Conservation (phyloP, 2,329 filamentous ascomycete genomes). For the Dothidotthia symphoricarpi region DNA sequence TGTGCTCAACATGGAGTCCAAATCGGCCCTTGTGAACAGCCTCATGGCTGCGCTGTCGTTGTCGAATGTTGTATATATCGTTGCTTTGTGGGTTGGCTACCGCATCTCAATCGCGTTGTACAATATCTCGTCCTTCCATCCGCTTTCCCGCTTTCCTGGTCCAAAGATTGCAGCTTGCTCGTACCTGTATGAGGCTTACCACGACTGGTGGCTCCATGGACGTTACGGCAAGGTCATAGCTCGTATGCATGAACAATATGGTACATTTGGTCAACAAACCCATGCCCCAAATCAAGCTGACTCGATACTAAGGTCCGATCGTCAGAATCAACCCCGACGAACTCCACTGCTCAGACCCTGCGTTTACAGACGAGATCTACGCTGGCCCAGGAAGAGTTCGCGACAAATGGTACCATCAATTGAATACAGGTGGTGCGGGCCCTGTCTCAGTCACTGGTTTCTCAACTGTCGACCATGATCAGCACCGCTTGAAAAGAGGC, state of each 20-base stretch:
- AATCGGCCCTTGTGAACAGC: conserved; percentile 12
- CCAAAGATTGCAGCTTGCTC: conserved; percentile 31
- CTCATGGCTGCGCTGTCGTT: conserved; percentile 13
- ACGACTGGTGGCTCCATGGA: conserved; percentile 28
- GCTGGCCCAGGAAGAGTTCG: conserved; percentile 21
- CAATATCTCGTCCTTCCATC: conserved; percentile 27
- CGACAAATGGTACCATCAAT: conserved; percentile 25
- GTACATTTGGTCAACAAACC: neutral
- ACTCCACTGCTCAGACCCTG: conserved; percentile 32
- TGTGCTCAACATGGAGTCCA: conserved; percentile 15
- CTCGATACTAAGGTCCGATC: conserved; percentile 8
- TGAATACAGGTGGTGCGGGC: conserved; percentile 27
- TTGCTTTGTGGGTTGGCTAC: conserved; percentile 19
- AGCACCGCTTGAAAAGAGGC: conserved; percentile 33
- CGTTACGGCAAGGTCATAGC: conserved; percentile 38
- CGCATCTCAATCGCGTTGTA: conserved; percentile 18
- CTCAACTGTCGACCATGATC: conserved; percentile 27
- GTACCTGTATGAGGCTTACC: conserved; percentile 31
- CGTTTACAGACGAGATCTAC: conserved; percentile 38
- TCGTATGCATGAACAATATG: conserved; percentile 36
- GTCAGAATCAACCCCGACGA: conserved; percentile 37
- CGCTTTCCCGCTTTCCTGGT: conserved; percentile 27
- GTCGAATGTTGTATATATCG: conserved; percentile 14
- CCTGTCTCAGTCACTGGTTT: conserved; percentile 28
- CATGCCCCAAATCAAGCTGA: no score